Conservation (phyloP, 2,329 filamentous ascomycete genomes). For the Verticillium nonalfalfae region DNA sequence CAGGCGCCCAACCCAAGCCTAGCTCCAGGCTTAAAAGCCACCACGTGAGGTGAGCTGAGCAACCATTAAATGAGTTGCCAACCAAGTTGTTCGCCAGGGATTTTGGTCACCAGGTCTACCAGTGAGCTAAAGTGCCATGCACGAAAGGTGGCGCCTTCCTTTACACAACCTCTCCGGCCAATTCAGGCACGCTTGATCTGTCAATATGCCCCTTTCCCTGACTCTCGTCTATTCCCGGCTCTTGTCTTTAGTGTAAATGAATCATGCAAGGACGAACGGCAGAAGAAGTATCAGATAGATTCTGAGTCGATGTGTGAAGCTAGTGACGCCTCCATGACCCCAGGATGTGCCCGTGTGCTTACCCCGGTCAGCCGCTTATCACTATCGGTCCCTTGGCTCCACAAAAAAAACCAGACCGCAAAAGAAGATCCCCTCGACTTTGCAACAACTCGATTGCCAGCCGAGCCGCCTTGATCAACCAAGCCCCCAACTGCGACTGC, state of each 20-base stretch:
- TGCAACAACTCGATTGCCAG: not conserved
- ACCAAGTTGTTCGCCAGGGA: not conserved
- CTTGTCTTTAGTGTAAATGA: not conserved
- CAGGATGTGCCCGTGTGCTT: not conserved
- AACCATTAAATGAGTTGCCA: not conserved
- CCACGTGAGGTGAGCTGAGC: not conserved
- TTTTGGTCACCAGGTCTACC: not conserved
- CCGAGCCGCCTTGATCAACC: not conserved
- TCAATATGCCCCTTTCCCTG: not conserved
- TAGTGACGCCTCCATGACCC: not conserved
- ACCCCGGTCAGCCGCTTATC: not conserved
- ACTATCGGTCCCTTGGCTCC: not conserved
- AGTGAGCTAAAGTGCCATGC: no score
- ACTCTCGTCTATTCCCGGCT: not conserved
- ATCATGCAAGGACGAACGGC: not conserved
- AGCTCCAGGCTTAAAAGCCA: not conserved
- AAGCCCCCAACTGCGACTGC: not conserved
- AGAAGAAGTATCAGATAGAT: not conserved
- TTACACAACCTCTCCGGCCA: no score
- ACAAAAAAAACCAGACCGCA: slow-evolving; percentile 1
- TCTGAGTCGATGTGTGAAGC: not conserved
- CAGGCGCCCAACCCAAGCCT: not conserved
- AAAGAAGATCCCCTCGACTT: not conserved
- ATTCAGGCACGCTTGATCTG: not conserved
- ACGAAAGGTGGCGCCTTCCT: no score